These are phyloP conservation scores for Boletus subluridellus DNA, from an alignment of 1,284 basidiomycete species.

Conservation along the genomic window DNA sequence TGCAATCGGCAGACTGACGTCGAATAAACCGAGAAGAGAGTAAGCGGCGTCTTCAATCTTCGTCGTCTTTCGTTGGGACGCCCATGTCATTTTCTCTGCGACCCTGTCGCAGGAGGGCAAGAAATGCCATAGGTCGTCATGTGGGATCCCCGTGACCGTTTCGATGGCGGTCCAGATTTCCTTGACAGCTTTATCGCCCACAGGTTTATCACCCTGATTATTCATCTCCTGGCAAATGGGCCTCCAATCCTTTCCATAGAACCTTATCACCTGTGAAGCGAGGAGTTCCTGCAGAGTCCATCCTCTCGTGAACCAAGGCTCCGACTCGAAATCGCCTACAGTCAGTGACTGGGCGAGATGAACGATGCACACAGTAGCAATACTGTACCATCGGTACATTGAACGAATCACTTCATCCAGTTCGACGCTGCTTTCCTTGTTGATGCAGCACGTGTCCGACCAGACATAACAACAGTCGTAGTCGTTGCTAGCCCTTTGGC, in stretches of 20 bases:
- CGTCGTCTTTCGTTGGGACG: constrained; percentile 16
- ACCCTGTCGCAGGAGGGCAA: no score
- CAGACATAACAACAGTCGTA: constrained; percentile 16
- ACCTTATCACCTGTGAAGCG: no score
- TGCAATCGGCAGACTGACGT: no score
- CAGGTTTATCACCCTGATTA: background rate
- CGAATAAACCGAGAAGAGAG: no score
- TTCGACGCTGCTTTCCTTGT: constrained; percentile 23
- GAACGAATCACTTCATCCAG: constrained; percentile 27
- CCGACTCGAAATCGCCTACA: no score
- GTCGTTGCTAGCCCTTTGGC: constrained; percentile 9
- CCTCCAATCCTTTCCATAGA: constrained; percentile 5
- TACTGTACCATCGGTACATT: constrained; percentile 23
- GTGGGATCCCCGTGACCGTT: constrained; percentile 11
- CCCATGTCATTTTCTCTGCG: constrained; percentile 13
- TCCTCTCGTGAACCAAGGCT: no score
- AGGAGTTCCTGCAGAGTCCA: no score
- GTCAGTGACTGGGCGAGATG: constrained; percentile 12
- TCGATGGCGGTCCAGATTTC: constrained; percentile 12
- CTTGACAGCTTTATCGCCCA: constrained; percentile 15
- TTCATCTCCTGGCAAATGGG: constrained; percentile 8
- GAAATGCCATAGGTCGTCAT: constrained; percentile 4
- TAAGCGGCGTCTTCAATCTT: constrained; percentile 16
- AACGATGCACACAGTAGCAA: constrained; percentile 19
- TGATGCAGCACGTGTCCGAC: constrained; percentile 27